Evolutionary conservation across 2,329 filamentous ascomycete genomes (phyloP).

Genomic region (Byssochlamys sp.): DNA sequence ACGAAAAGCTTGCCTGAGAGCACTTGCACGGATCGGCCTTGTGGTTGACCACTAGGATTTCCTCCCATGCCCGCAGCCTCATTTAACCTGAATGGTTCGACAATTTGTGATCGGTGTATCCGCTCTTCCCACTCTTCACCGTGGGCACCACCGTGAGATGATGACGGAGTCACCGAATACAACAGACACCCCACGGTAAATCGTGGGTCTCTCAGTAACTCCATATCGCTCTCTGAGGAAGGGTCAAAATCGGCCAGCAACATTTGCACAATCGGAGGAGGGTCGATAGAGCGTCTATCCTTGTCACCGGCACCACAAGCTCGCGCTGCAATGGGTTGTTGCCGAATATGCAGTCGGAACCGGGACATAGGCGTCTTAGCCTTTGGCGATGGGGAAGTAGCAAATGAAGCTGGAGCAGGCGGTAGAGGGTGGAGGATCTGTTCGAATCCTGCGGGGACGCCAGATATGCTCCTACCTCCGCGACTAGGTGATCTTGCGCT

Average conservation of each 20-base stretch:
- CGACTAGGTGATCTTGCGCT: conserved; percentile 13
- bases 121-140: conserved; percentile 7
- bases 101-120: conserved; percentile 7
- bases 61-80: conserved; percentile 10
- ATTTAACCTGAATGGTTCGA: conserved; percentile 3
- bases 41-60: conserved; percentile 12
- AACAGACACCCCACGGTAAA: conserved; percentile 38
- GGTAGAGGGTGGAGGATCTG: conserved; percentile 19
- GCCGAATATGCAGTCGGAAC: conserved; percentile 35
- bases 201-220: conserved; percentile 29
- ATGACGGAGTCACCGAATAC: conserved; percentile 21
- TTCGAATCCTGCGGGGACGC: conserved; percentile 29
- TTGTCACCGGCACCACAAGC: conserved; percentile 39
- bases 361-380: conserved; percentile 16
- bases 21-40: conserved; percentile 16
- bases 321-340: conserved; percentile 38
- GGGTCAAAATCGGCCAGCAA: conserved; percentile 37
- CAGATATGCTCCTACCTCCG: conserved; percentile 11
- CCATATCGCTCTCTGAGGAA: conserved; percentile 25
- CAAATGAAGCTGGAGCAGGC: conserved; percentile 9
- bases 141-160: neutral
- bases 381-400: conserved; percentile 14
- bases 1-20: conserved; percentile 32
- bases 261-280: conserved; percentile 39
- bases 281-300: conserved; percentile 38